A percentile compares a stretch with the other conserved stretches of the same genome.
Evolutionary conservation across 768 basidiomycete genomes (phyloP).

Genomic region (Imleria badia): DNA sequence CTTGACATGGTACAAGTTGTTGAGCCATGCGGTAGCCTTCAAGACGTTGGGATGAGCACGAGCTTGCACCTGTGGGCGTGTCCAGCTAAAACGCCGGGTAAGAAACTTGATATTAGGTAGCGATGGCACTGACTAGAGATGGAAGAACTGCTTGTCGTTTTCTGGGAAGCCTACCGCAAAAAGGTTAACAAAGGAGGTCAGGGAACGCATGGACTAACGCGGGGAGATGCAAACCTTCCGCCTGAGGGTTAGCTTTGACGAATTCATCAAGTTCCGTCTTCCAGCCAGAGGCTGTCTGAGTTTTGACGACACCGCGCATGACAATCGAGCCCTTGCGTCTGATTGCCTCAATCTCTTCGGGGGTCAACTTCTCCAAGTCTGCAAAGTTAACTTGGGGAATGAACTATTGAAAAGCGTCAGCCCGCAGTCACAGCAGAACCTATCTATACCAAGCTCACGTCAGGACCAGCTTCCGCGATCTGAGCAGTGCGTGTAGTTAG

Average conservation of each 20-base stretch:
- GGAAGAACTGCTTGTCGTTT: conserved; percentile 69
- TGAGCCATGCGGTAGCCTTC: conserved; percentile 55
- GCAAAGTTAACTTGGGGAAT: conserved; percentile 63
- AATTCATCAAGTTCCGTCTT: conserved; percentile 56
- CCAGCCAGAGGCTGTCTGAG: conserved; percentile 56
- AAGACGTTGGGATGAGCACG: conserved; percentile 67
- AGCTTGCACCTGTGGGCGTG: conserved; percentile 61
- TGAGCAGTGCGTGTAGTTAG: conserved; percentile 45
- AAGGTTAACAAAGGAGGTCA: background rate
- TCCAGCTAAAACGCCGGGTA: conserved; percentile 37
- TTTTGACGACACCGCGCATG: conserved; percentile 59
- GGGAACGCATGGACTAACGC: background rate
- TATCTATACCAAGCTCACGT: conserved; percentile 36
- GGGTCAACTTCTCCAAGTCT: conserved; percentile 47
- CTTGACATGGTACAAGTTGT: conserved; percentile 57
- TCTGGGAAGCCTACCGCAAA: conserved; percentile 45
- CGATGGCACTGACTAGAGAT: conserved; percentile 55
- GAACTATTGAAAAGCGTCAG: conserved; percentile 36
- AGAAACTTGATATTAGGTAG: background rate
- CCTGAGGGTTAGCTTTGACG: conserved; percentile 53
- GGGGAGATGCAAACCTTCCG: conserved; percentile 41
- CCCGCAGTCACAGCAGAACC: background rate
- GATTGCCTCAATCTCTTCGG: conserved; percentile 48
- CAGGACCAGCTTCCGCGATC: conserved; percentile 47
- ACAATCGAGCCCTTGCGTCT: conserved; percentile 58